Base-by-base conservation (phyloP, 257 asterid species). In the Solanum peruvianum region DNA sequence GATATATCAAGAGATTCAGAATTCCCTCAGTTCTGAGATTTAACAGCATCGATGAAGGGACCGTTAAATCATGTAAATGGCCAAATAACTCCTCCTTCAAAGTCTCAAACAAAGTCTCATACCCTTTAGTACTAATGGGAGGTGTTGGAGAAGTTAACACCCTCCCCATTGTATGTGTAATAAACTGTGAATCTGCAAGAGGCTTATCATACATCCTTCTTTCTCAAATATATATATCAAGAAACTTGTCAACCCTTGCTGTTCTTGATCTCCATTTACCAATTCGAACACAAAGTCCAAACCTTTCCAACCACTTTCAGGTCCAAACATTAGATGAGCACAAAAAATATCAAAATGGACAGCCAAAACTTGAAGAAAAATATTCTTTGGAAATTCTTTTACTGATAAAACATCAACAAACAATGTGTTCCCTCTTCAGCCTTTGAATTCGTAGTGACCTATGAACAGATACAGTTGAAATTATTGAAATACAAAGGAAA, bases 81-180 rank as follows among this genome's bases (percentile, higher is more conserved):
- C 23, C 60, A 52, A 52, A 52, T 52, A 52, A 16, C 60, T 52
- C 60, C 60, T 49, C 0, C 20, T 49, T 52, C 60, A 52, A 52
- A 16, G 60, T 9, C 60, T 52, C 60, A 49, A 49, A 49, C 94
- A 94, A 91, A 88, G 93, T 93, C 88, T 95, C 98, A 11, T 94
- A 95, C 83, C 98, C 98, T 88, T 89, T 94, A 7, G 98, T 95
- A 76, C 92, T 94, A 52, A 95, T 95, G 0, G 96, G 98, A 20
- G 98, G 93, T 0, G 92, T 49, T 15, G 60, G 60, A 49, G 60
- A 49, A 49, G 60, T 49, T 16, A 49, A 91, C 60, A 95, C 90
- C 88, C 98, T 91, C 16, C 98, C 98, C 96, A 93, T 87, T 2
- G 95, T 92, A 91, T 95, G 98, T 0, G 95, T 95, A 20, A 94